Percentiles rank a stretch among this genome's conserved stretches.
Evolutionary conservation across 768 basidiomycete species (phyloP).

Genomic region (Podaxis sp.): DNA sequence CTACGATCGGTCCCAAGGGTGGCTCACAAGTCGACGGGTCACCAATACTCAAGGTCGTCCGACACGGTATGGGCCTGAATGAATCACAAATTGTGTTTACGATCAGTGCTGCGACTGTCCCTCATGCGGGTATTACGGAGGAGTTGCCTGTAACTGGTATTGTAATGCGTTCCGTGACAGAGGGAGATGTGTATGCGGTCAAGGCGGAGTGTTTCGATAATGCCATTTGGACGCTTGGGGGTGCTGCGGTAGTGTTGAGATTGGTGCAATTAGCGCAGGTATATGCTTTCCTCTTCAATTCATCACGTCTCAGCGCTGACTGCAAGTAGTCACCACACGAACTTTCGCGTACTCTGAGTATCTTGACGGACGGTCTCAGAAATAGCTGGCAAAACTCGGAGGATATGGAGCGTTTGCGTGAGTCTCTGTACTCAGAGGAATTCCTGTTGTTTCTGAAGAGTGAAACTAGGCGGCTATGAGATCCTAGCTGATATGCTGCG

Average conservation of each 20-base stretch:
- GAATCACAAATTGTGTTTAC: slow-evolving; percentile 25
- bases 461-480: slow-evolving; percentile 76
- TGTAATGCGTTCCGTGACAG: slow-evolving; percentile 25
- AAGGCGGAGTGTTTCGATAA: slow-evolving; percentile 67
- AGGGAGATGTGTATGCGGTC: slow-evolving; percentile 61
- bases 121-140: background rate
- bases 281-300: slow-evolving; percentile 20
- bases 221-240: slow-evolving; percentile 81
- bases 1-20: slow-evolving; percentile 40
- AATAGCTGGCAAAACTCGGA: slow-evolving; percentile 93
- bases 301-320: background rate
- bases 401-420: slow-evolving; percentile 89
- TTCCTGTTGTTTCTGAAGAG: background rate
- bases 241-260: slow-evolving; percentile 69
- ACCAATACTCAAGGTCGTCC: slow-evolving; percentile 50
- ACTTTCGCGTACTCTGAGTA: slow-evolving; percentile 66
- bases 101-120: slow-evolving; percentile 22
- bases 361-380: slow-evolving; percentile 74
- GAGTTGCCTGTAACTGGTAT: background rate
- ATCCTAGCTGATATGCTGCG: slow-evolving; percentile 75
- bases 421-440: slow-evolving; percentile 25
- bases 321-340: slow-evolving; percentile 66
- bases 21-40: slow-evolving; percentile 11
- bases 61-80: slow-evolving; percentile 41
- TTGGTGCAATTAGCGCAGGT: slow-evolving; percentile 79